Evolutionary conservation across 2,329 filamentous ascomycete species (phyloP).

Genomic region (Mycosphaerella sp.): DNA sequence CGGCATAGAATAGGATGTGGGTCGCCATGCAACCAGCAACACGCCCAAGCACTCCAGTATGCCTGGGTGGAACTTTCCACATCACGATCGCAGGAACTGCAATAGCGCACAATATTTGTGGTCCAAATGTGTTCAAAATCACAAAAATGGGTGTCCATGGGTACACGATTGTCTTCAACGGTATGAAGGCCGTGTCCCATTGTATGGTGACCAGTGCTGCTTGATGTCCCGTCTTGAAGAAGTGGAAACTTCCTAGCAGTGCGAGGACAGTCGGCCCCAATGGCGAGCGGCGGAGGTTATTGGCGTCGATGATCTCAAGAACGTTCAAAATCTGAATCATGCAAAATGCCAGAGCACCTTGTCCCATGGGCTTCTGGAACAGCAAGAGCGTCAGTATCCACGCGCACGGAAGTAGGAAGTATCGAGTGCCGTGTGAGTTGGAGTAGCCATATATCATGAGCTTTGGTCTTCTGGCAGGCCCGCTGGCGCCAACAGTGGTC

Average conservation of each 20-base stretch:
- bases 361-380: slow-evolving; percentile 90
- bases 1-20: slow-evolving; percentile 75
- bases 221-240: slow-evolving; percentile 97
- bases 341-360: slow-evolving; percentile 72
- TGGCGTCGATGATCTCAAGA: slow-evolving; percentile 57
- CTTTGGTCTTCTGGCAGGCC: slow-evolving; percentile 32
- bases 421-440: slow-evolving; percentile 87
- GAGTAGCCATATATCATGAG: slow-evolving; percentile 76
- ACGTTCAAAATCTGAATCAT: slow-evolving; percentile 82
- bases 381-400: slow-evolving; percentile 70
- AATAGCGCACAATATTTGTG: slow-evolving; percentile 74
- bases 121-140: slow-evolving; percentile 77
- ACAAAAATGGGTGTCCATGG: slow-evolving; percentile 83
- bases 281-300: slow-evolving; percentile 56
- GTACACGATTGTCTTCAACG: slow-evolving; percentile 73
- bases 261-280: slow-evolving; percentile 81
- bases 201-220: slow-evolving; percentile 81
- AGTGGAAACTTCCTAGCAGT: slow-evolving; percentile 87
- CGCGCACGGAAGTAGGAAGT: slow-evolving; percentile 75
- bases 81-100: slow-evolving; percentile 74
- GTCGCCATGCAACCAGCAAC: slow-evolving; percentile 65
- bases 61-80: slow-evolving; percentile 82
- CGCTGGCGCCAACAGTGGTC: slow-evolving; percentile 31
- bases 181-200: slow-evolving; percentile 93
- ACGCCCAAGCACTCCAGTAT: slow-evolving; percentile 56